Conservation (phyloP, 768 basidiomycete genomes). For the Cyathus striatus region DNA sequence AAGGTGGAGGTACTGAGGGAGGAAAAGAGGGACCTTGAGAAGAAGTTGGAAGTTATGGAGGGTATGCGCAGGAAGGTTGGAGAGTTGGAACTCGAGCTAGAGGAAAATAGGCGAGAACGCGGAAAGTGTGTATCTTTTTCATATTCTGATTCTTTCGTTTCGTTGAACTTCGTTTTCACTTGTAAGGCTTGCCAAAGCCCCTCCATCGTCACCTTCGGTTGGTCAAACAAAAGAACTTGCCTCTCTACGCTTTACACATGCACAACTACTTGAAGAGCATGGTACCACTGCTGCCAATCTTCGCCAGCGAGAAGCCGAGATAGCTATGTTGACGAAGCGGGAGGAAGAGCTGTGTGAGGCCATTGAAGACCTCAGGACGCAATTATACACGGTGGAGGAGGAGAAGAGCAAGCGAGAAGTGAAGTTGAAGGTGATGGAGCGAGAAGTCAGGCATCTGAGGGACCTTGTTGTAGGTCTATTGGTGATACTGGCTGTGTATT, state of each 20-base stretch:
- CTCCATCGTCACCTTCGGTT: slow-evolving; percentile 42
- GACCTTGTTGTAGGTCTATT: slow-evolving; percentile 66
- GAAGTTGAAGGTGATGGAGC: slow-evolving; percentile 31
- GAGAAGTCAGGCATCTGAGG: slow-evolving; percentile 63
- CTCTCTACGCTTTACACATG: slow-evolving; percentile 55
- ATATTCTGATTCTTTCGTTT: no score
- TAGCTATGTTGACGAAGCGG: slow-evolving; percentile 31
- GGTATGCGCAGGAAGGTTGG: slow-evolving; percentile 51
- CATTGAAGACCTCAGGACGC: no score
- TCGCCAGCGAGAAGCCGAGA: slow-evolving; percentile 47
- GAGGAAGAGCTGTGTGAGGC: no score
- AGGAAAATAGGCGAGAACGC: slow-evolving; percentile 50
- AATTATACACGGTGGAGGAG: slow-evolving; percentile 36
- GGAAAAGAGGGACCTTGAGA: slow-evolving; percentile 64
- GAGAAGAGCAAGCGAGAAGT: slow-evolving; percentile 23
- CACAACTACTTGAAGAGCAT: slow-evolving; percentile 61
- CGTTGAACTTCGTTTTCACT: no score
- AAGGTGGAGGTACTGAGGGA: slow-evolving; percentile 70
- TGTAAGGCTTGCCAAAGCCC: no score
- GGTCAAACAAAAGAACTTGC: slow-evolving; percentile 56
- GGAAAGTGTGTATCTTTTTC: slow-evolving; percentile 49
- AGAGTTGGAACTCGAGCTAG: slow-evolving; percentile 59
- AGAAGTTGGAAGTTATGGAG: slow-evolving; percentile 43
- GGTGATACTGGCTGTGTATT: no score
- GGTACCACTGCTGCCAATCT: slow-evolving; percentile 53